Evolutionary conservation across 495 filamentous ascomycete genomes (phyloP), one percentile per base, ranked within the genome.

Genomic region (Cercophora scortea): DNA sequence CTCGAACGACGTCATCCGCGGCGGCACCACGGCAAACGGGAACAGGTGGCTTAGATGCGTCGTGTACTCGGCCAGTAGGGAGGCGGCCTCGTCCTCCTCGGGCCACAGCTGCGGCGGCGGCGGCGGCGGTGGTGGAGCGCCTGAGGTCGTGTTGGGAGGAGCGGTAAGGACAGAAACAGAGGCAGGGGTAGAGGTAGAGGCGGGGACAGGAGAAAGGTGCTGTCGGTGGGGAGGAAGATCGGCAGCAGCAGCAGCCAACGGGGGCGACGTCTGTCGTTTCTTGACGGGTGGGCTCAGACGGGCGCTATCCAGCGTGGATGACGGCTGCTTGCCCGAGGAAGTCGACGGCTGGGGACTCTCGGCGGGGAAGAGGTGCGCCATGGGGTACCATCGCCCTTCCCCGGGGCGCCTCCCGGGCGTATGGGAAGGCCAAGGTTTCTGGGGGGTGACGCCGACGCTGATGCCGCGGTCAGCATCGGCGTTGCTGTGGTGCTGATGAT

Each of bases 21-120:
- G 45, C 25, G 63, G 61, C 12, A 64, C 49, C 4, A 60, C 45
- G 32, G 53, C 61, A 19, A 68, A 68, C 13, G 65, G 65, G 36
- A 58, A 60, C 35, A 66, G 53, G 15, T 52, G 58, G 15, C 36
- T 19, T 34, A 57, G 44, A 17, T 56, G 36, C 7, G 41, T 25
- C 3, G 44, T 42, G 36, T 64, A 66, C 32, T 44, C 40, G 4
- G 33, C 8, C 17, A 68, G 54, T 1, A 66, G 38, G 9, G 18
- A 36, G 25, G 61, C 57, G 34, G 65, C 65, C 48, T 66, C 65
- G 9, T 47, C 48, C 2, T 53, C 55, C 8, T 54, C 47, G 3
- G 65, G 65, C 65, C 65, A 68, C 6, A 48, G 39, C 5, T 15
- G 35, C 9, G 35, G 25, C 17, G 46, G 12, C 15, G 33, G n/a